phyloP scores from a whole-genome alignment of 768 basidiomycete species.

The Tulasnella sp. region DNA sequence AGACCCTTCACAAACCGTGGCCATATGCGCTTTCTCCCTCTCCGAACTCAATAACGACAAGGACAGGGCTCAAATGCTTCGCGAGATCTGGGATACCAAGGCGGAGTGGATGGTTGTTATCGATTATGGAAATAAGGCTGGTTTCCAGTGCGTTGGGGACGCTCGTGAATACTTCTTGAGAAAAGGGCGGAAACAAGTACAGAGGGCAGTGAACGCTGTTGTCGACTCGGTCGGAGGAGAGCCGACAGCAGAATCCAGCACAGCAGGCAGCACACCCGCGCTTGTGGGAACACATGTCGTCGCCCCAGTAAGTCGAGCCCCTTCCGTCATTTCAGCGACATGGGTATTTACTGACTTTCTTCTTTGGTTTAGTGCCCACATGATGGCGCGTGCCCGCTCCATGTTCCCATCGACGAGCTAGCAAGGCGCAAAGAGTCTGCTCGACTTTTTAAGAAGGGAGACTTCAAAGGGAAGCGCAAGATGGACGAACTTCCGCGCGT shows the following conservation, averaged over 20 bases:
- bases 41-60: constrained; percentile 53
- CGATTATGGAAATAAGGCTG: constrained; percentile 67
- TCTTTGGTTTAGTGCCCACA: constrained; percentile 67
- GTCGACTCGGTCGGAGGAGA: constrained; percentile 26
- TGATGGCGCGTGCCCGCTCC: constrained; percentile 73
- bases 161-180: constrained; percentile 66
- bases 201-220: constrained; percentile 43
- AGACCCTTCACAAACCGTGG: constrained; percentile 55
- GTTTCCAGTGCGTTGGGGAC: constrained; percentile 71
- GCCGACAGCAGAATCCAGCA: constrained; percentile 16
- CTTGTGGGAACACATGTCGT: constrained; percentile 65
- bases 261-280: constrained; percentile 14
- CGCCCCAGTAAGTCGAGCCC: constrained; percentile 58
- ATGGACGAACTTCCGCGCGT: constrained; percentile 16
- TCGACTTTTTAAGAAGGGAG: constrained; percentile 9
- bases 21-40: constrained; percentile 79
- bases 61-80: constrained; percentile 57
- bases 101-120: constrained; percentile 81
- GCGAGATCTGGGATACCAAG: constrained; percentile 88
- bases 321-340: constrained; percentile 15
- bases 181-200: constrained; percentile 42
- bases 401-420: constrained; percentile 32
- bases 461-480: constrained; percentile 21
- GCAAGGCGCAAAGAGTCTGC: constrained; percentile 46
- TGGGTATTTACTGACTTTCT: neutral